Evolutionary conservation across 345 rosid genomes (phyloP), one percentile per base, ranked within the genome.

Genomic region (Gossypium herbaceum): DNA sequence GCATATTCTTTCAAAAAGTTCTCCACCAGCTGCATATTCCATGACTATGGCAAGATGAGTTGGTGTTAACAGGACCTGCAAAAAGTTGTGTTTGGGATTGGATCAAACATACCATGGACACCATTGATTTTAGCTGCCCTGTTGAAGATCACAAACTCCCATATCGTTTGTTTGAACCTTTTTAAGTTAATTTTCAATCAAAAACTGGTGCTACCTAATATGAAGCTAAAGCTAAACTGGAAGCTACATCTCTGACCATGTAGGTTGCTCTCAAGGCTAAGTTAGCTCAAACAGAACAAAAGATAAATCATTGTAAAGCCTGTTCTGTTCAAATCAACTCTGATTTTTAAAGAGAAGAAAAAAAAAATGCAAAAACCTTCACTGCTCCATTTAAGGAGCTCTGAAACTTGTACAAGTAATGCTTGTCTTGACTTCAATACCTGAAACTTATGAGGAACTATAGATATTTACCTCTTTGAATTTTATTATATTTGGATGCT

Each of bases 11-110:
- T 79, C 92, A 51, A 93, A 93, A 43, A 93, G 91, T 75, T 93
- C 98, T 51, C 98, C 98, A 2, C 97, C 97, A 6, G 92, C 90
- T 58, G 97, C 98, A 74, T 91, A 91, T 75, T 93, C 98, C 97
- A 91, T 90, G 73, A 89, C 97, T 44, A 93, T 93, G 44, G 94
- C 97, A 66, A 90, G 87, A 86, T 94, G 58, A 6, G 58, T 54
- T 54, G 58, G 58, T n/a, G 58, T 54, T n/a, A 54, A 54, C 58
- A 54, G 58, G 10, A 54, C 58, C 58, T 54, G 58, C 19, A 52
- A 52, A 34, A 34, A 4, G 41, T 34, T 34, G 7, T 34, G 41
- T 34, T 34, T 34, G 41, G 41, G 41, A 34, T 5, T 34, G 41
- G 41, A 34, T 34, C 41, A 34, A 34, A 34, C 41, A 34, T 34